Base-by-base conservation (phyloP, 1,284 basidiomycete genomes). In the Coniophora puteana region DNA sequence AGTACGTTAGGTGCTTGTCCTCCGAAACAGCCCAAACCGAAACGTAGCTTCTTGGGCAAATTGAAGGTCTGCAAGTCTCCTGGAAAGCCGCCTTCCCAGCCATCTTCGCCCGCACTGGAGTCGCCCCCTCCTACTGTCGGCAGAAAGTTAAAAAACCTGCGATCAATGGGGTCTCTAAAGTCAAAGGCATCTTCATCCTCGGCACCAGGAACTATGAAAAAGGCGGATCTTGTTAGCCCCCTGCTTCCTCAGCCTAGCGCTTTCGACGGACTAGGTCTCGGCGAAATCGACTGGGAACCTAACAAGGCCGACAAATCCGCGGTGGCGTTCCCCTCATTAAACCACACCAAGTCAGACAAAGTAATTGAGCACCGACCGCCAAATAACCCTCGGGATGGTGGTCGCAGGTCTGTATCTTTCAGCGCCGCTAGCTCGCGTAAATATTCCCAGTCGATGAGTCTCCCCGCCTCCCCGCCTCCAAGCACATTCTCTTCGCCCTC, bases 111-210 rank as follows among this genome's bases (percentile, higher is more conserved):
- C 1, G 52, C 61, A 26, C 39, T 40, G 0, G 72, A 76, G 36
- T 67, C 43, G 42, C 58, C 57, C 29, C 62, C 54, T 47, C 59
- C 57, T 20, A 52, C 50, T 18, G 36, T 56, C 8, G 72, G 70
- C 27, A 82, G 72, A 57, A 77, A 71, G 53, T 62, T 90, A 46
- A 89, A 88, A 57, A 80, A 72, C 7, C 65, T 90, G 42, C 75
- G 83, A 18, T 89, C 87, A 2, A 86, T 90, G 80, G 74, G 85
- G 25, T 89, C 87, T 12, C 66, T 90, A 33, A 83, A 80, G 51
- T 72, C 78, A 27, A 76, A 69, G 49, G 60, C 67, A n/a, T 62
- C 66, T 13, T 50, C 62, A 8, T 41, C 51, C 3, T 51, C 58
- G 23, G 43, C 49, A n/a, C 52, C 51, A 4, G 50, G 63, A 4